Conservation (phyloP, 2,329 filamentous ascomycete species). For the Thermoascus crustaceus region DNA sequence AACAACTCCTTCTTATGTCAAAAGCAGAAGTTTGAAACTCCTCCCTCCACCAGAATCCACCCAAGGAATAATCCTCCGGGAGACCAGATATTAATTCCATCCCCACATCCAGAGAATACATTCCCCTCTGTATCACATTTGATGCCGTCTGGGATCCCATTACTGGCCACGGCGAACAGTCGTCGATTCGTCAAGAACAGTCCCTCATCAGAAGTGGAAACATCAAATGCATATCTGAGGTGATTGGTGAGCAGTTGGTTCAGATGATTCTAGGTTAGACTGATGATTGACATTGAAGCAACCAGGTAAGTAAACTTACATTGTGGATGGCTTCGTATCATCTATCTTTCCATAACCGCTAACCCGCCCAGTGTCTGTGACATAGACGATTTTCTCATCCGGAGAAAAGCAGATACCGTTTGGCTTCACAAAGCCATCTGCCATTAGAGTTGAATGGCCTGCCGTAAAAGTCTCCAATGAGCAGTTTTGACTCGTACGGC, state of each 20-base stretch:
- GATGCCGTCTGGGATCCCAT: constrained; percentile 40
- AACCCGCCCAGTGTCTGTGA: constrained; percentile 32
- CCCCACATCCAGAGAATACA: constrained; percentile 48
- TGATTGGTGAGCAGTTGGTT: not conserved
- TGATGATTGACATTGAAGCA: not conserved
- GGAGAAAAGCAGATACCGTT: constrained; percentile 39
- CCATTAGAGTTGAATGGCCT: constrained; percentile 32
- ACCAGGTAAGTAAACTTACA: constrained; percentile 18
- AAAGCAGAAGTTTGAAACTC: constrained; percentile 45
- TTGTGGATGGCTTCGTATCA: constrained; percentile 13
- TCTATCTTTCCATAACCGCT: constrained; percentile 15
- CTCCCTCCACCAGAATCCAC: constrained; percentile 48
- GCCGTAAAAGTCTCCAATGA: constrained; percentile 28
- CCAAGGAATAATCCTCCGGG: constrained; percentile 43
- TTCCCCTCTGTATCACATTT: constrained; percentile 48
- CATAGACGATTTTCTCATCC: constrained; percentile 31
- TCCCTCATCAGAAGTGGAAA: constrained; percentile 28
- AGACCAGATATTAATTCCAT: constrained; percentile 49
- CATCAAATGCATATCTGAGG: constrained; percentile 41
- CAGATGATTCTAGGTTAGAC: not conserved
- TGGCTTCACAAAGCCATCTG: constrained; percentile 32
- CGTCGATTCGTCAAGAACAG: constrained; percentile 43
- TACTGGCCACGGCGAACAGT: constrained; percentile 44
- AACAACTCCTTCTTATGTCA: constrained; percentile 30
- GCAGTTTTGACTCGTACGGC: constrained; percentile 14